Conservation (phyloP, 192 early-diverging fungal genomes). For the Paraglomus occultum region DNA sequence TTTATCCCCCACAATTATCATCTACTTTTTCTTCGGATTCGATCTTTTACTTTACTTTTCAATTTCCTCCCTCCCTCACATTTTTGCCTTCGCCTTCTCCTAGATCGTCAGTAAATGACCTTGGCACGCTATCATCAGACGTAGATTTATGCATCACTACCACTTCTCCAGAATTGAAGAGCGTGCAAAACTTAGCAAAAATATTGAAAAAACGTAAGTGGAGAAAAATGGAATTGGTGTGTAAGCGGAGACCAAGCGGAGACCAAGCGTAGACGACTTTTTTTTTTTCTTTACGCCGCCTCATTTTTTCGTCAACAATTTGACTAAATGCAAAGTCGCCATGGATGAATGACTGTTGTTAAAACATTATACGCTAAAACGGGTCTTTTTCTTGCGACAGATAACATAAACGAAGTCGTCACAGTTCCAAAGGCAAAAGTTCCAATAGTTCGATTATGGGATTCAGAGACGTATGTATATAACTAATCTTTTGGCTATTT, state of each 20-base stretch:
- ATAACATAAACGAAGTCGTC: constrained; percentile 77
- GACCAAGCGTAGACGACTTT: too few relatives aligned
- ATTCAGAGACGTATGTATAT: constrained; percentile 73
- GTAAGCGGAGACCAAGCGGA: too few relatives aligned
- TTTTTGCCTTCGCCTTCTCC: constrained; percentile 8
- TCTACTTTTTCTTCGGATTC: neutral
- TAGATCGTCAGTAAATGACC: constrained; percentile 84
- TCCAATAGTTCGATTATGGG: constrained; percentile 90
- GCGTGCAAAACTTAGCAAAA: constrained; percentile 72
- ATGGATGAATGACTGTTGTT: too few relatives aligned
- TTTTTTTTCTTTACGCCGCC: too few relatives aligned
- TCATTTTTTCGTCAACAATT: neutral
- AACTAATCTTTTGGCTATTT: neutral
- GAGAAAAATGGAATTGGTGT: too few relatives aligned
- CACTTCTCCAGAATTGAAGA: constrained; percentile 68
- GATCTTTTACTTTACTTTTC: constrained; percentile 1
- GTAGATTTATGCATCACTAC: constrained; percentile 95
- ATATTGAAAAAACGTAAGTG: constrained; percentile 68
- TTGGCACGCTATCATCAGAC: constrained; percentile 82
- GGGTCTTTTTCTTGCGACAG: constrained; percentile 35
- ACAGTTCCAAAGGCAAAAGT: constrained; percentile 87
- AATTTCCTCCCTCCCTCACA: neutral
- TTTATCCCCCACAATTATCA: too few relatives aligned
- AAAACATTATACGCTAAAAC: too few relatives aligned
- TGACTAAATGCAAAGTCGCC: too few relatives aligned